Conservation (phyloP, 306 rosid genomes). For the Ormosia emarginata region DNA sequence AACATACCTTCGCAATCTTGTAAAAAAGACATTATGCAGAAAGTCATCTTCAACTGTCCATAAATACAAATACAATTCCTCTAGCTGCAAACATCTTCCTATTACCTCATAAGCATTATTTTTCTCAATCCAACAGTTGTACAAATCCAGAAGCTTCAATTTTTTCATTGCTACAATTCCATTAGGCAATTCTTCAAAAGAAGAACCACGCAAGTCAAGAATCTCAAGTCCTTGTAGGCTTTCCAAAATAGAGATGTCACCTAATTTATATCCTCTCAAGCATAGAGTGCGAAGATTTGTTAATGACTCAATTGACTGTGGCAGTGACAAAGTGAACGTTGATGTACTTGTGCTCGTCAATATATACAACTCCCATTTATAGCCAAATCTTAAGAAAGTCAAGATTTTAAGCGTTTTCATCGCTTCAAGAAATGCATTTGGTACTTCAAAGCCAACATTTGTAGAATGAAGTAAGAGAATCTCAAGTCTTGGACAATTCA, state of each 20-base stretch:
- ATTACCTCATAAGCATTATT: neutral
- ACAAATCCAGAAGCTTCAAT: neutral
- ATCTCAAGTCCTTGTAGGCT: neutral
- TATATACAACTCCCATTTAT: neutral
- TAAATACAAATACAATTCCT: neutral
- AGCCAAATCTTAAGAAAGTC: neutral
- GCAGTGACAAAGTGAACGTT: neutral
- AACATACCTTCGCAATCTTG: neutral
- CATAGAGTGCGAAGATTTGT: neutral
- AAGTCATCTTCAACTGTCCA: neutral
- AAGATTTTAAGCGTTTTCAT: too few species aligned
- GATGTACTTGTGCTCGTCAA: too few species aligned
- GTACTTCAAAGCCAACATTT: neutral
- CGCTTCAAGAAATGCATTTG: neutral
- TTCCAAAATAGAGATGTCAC: neutral
- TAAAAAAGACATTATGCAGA: neutral
- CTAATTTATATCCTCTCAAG: neutral
- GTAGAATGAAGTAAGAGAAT: neutral
- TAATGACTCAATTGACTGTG: neutral
- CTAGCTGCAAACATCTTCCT: neutral
- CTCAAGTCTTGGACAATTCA: neutral
- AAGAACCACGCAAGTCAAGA: neutral
- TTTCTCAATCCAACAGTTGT: neutral
- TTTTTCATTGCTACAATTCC: neutral
- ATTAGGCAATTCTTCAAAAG: neutral